phyloP scores from a whole-genome alignment of 108 stramenopile species.

The Mayamaea pseudoterrestris region DNA sequence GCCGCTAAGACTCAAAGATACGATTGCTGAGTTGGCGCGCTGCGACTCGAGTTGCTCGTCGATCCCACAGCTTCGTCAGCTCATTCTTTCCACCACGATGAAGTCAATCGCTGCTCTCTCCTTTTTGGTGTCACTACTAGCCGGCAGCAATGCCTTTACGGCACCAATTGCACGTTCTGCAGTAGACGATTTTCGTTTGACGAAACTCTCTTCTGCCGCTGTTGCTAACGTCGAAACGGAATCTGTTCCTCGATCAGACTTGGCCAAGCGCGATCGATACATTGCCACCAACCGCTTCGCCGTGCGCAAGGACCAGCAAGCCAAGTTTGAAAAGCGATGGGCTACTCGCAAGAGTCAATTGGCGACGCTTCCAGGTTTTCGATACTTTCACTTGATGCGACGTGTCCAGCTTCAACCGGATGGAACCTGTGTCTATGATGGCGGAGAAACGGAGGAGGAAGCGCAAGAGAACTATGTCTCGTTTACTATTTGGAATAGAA shows the following conservation, averaged over 20 bases:
- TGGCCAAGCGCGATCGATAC: slow-evolving; percentile 65
- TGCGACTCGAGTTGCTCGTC: no score
- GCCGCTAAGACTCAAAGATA: no score
- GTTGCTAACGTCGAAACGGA: no score
- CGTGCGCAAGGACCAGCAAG: slow-evolving; percentile 50
- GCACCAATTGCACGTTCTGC: no score
- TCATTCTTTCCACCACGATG: no score
- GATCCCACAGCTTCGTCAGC: no score
- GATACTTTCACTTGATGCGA: slow-evolving; percentile 82
- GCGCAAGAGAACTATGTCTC: slow-evolving; percentile 60
- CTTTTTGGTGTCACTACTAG: no score
- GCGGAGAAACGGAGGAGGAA: slow-evolving; percentile 10
- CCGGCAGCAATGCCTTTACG: no score
- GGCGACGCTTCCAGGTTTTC: slow-evolving; percentile 68
- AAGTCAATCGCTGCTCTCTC: no score
- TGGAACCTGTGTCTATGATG: slow-evolving; percentile 24
- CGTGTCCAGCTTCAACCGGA: slow-evolving; percentile 39
- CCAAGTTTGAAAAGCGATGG: slow-evolving; percentile 83
- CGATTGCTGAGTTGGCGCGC: no score
- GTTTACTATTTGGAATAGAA: slow-evolving; percentile 80
- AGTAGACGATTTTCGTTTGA: no score
- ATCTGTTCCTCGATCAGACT: slow-evolving; percentile 14
- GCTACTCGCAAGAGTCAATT: slow-evolving; percentile 67
- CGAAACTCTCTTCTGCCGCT: no score
- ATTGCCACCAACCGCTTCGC: slow-evolving; percentile 81